Evolutionary conservation across 257 asterid genomes (phyloP).

Genomic region (Capsicum baccatum): DNA sequence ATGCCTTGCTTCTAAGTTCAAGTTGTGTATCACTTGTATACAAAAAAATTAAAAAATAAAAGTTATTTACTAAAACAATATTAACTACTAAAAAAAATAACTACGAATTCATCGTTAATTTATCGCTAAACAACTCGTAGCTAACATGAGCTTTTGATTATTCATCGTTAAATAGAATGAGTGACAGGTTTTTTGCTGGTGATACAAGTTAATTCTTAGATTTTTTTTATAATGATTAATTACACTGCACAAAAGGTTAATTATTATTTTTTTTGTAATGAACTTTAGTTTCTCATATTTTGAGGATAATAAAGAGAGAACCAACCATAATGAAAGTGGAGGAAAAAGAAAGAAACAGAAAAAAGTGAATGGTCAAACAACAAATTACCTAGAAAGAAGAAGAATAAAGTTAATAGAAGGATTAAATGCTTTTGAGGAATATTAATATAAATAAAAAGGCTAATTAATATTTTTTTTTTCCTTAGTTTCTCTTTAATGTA

Average conservation of each 20-base stretch:
- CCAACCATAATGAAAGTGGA: slow-evolving; percentile 16
- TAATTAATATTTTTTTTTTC: not conserved
- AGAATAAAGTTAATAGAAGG: slow-evolving; percentile 21
- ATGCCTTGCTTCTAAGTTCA: slow-evolving; percentile 42
- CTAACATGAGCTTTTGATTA: not conserved
- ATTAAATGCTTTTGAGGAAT: slow-evolving; percentile 3
- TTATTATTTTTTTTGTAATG: too few species aligned
- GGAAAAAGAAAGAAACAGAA: not conserved
- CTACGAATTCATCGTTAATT: not conserved
- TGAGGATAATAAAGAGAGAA: not conserved
- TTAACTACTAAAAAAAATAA: not conserved
- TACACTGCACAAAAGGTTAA: not conserved
- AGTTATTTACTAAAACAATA: not conserved
- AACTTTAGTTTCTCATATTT: not conserved
- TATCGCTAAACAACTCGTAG: not conserved
- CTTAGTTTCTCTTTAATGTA: not conserved
- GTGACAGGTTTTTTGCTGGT: not conserved
- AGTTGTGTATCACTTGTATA: slow-evolving; percentile 38
- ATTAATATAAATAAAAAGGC: not conserved
- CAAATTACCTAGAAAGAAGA: slow-evolving; percentile 26
- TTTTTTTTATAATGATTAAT: not conserved
- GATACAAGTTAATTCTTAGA: not conserved
- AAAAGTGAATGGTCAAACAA: slow-evolving; percentile 26
- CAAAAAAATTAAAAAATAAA: not conserved
- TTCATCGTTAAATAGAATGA: not conserved